These are phyloP conservation scores for Aquilaria agallochum DNA, from an alignment of 441 rosid species.

Conservation along the genomic window DNA sequence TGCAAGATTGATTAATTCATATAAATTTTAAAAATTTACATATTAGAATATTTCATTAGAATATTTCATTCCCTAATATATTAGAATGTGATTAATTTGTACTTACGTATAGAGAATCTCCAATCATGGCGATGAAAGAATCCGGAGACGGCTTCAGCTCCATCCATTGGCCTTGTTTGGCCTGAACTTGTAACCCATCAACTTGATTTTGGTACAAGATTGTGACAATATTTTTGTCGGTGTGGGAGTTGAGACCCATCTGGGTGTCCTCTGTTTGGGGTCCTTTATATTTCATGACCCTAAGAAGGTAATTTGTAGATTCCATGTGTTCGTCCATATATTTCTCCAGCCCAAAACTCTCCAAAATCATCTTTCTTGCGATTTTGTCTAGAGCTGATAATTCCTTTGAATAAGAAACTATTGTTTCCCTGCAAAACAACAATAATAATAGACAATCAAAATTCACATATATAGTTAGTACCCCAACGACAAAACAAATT, in stretches of 20 bases:
- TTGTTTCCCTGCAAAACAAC: slow-evolving; percentile 32
- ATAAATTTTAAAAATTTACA: not conserved
- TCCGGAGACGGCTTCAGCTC: slow-evolving; percentile 45
- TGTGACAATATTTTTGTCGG: slow-evolving; percentile 62
- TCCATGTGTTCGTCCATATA: slow-evolving; percentile 62
- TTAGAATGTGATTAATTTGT: not conserved
- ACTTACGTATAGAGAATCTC: slow-evolving; percentile 63
- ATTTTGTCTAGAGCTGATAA: slow-evolving; percentile 48
- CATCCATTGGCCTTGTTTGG: slow-evolving; percentile 59
- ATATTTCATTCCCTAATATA: too few species aligned
- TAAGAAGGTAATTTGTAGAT: slow-evolving; percentile 54
- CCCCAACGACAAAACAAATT: too few species aligned
- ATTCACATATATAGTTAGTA: too few species aligned
- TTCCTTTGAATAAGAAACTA: slow-evolving; percentile 35
- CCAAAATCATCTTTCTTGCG: slow-evolving; percentile 60
- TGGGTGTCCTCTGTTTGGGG: slow-evolving; percentile 51
- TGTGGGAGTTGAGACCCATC: slow-evolving; percentile 49
- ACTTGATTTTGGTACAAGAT: slow-evolving; percentile 68
- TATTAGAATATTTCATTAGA: not conserved
- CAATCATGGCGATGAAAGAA: slow-evolving; percentile 60
- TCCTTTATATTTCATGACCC: slow-evolving; percentile 60
- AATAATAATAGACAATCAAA: not conserved
- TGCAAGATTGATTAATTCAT: not conserved
- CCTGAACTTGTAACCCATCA: slow-evolving; percentile 49
- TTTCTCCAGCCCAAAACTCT: slow-evolving; percentile 54